These are phyloP conservation scores for Pythium periplocum DNA, from an alignment of 352 stramenopile genomes.

Conservation along the genomic window DNA sequence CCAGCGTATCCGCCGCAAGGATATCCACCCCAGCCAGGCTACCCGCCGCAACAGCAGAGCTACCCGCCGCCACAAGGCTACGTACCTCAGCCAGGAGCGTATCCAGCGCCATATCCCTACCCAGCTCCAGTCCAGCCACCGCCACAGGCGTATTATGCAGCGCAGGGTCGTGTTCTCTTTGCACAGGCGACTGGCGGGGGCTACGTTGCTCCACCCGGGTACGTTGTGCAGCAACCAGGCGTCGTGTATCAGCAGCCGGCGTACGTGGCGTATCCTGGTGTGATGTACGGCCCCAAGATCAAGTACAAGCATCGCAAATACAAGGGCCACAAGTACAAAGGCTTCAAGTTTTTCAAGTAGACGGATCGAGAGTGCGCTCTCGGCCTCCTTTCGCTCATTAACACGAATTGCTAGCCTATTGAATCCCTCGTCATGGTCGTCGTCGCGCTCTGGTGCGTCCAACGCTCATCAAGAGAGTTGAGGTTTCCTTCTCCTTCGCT, in stretches of 20 bases:
- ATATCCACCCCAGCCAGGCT: constrained; percentile 22
- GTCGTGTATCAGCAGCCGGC: constrained; percentile 28
- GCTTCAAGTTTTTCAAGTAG: constrained; percentile 33
- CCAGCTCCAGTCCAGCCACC: constrained; percentile 14
- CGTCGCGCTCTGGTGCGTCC: no score
- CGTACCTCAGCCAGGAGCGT: constrained; percentile 22
- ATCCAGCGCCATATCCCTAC: constrained; percentile 23
- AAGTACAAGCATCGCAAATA: constrained; percentile 45
- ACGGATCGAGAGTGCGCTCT: background rate
- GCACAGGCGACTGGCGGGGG: constrained; percentile 40
- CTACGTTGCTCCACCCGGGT: constrained; percentile 27
- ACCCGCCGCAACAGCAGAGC: constrained; percentile 24
- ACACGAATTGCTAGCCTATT: no score
- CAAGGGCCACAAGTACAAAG: constrained; percentile 49
- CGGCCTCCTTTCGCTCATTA: no score
- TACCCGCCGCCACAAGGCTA: constrained; percentile 37
- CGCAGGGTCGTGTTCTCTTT: constrained; percentile 63
- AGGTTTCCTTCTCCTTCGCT: no score
- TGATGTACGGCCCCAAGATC: constrained; percentile 44
- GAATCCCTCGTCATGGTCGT: no score
- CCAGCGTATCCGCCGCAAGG: constrained; percentile 11
- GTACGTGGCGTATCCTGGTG: constrained; percentile 59
- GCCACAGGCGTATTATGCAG: constrained; percentile 59
- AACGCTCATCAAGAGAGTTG: no score
- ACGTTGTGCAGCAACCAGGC: constrained; percentile 20